These are phyloP conservation scores for Colletotrichum sp. DNA, from an alignment of 2,329 filamentous ascomycete genomes.

Conservation along the genomic window DNA sequence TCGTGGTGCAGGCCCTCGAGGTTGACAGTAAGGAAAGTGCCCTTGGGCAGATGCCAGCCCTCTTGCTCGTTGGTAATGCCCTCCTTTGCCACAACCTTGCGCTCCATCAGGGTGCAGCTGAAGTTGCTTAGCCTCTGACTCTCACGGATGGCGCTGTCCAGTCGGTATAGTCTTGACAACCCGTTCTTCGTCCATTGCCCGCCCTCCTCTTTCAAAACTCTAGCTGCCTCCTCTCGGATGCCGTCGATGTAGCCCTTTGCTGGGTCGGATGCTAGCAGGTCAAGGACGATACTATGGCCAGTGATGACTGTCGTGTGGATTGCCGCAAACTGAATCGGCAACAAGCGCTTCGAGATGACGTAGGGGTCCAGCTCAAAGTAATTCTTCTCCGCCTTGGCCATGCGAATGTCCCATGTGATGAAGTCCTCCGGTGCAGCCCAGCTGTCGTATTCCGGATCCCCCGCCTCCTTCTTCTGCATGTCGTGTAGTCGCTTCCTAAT, in stretches of 20 bases:
- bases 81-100: slow-evolving; percentile 46
- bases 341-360: slow-evolving; percentile 54
- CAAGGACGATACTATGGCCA: slow-evolving; percentile 50
- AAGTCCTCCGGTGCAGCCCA: slow-evolving; percentile 59
- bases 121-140: slow-evolving; percentile 56
- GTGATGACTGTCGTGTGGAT: slow-evolving; percentile 64
- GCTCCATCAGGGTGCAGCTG: slow-evolving; percentile 47
- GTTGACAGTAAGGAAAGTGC: slow-evolving; percentile 47
- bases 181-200: slow-evolving; percentile 51
- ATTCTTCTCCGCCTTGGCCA: slow-evolving; percentile 50
- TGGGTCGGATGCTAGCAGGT: slow-evolving; percentile 47
- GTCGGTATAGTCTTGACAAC: slow-evolving; percentile 46
- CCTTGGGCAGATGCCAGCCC: slow-evolving; percentile 50
- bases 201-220: slow-evolving; percentile 36
- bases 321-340: slow-evolving; percentile 63
- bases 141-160: slow-evolving; percentile 59
- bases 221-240: slow-evolving; percentile 48
- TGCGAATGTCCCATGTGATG: slow-evolving; percentile 61
- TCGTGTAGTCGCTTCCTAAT: slow-evolving; percentile 54
- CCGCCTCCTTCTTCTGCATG: slow-evolving; percentile 44
- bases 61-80: slow-evolving; percentile 43
- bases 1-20: slow-evolving; percentile 53
- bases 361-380: slow-evolving; percentile 48
- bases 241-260: slow-evolving; percentile 37
- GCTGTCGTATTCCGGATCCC: slow-evolving; percentile 43